Conservation (phyloP, 192 early-diverging fungal species). For the Coemansia sp. region DNA sequence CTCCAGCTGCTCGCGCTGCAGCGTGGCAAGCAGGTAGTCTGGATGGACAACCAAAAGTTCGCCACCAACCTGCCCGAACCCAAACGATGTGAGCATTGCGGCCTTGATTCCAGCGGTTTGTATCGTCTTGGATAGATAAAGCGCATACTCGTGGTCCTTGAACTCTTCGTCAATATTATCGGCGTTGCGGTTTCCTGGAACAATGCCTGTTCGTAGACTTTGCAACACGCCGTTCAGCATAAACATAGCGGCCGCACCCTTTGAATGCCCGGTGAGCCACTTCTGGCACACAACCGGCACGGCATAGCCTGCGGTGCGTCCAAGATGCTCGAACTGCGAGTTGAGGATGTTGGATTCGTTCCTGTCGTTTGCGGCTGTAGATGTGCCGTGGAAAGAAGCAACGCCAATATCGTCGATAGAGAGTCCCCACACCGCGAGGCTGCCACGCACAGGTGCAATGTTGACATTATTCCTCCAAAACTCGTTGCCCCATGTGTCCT, state of each 20-base stretch:
- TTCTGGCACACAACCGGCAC: slow-evolving; percentile 62
- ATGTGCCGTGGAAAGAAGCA: slow-evolving; percentile 94
- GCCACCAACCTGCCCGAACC: slow-evolving; percentile 90
- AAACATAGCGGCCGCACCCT: slow-evolving; percentile 77
- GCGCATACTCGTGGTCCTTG: slow-evolving; percentile 66
- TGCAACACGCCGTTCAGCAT: slow-evolving; percentile 85
- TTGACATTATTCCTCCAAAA: slow-evolving; percentile 69
- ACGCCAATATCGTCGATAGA: slow-evolving; percentile 86
- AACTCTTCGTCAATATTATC: slow-evolving; percentile 51
- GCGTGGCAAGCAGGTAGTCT: too few relatives aligned
- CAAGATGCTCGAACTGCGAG: slow-evolving; percentile 81
- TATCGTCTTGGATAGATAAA: too few relatives aligned
- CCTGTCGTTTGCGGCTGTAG: slow-evolving; percentile 72
- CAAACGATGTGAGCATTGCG: too few relatives aligned
- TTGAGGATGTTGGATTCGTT: slow-evolving; percentile 63
- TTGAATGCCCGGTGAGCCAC: too few relatives aligned
- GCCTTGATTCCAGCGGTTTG: too few relatives aligned
- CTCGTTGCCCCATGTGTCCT: slow-evolving; percentile 27
- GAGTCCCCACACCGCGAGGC: slow-evolving; percentile 81
- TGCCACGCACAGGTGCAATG: slow-evolving; percentile 83
- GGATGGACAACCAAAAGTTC: slow-evolving; percentile 2
- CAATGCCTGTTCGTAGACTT: too few relatives aligned
- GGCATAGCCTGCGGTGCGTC: slow-evolving; percentile 78
- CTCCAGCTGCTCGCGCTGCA: too few relatives aligned
- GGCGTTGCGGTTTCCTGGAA: too few relatives aligned